Evolutionary conservation across 306 rosid species (phyloP), one percentile per base, ranked within the genome.

Genomic region (Mimosa pudica): DNA sequence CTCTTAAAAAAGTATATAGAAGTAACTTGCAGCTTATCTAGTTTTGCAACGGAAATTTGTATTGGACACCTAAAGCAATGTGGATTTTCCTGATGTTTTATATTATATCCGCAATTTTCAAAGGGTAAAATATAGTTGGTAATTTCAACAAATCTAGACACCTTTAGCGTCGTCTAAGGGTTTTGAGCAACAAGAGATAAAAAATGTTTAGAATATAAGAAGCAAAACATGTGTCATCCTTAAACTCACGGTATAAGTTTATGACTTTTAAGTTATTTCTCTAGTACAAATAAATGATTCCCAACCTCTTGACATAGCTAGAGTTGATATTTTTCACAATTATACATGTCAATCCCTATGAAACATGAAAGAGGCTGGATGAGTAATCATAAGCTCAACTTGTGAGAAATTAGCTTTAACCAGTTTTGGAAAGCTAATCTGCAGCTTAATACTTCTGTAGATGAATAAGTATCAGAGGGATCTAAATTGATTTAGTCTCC

Each of bases 221-320:
- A 70, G 80, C 74, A 86, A 83, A 83, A 83, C 67, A 83, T 66
- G 61, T 49, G 72, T 55, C 68, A 77, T 77, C 79, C 74, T 77
- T 36, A 77, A 81, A 74, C 80, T 81, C 52, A 64, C 75, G 77
- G 74, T 49, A n/a, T 69, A 77, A 73, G 78, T 36, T 71, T 74
- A 78, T 44, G 77, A 83, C 18, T 0, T 62, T 24, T 61, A 10
- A 62, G 38, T 10, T 76, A 80, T 81, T 81, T 67, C 69, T 18
- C 35, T 24, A 60, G 16, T 82, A 86, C 87, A 79, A 81, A 82
- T 81, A 74, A 87, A 85, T 68, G 81, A 81, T 71, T 82, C 85
- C 86, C 87, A 65, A 30, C 85, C 88, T 77, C 85, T 78, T 78
- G 79, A 64, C 86, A 86, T 79, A 82, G 84, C 93, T 79, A 83